Conservation (phyloP, 2,329 filamentous ascomycete genomes). For the Botrytis fragariae region DNA sequence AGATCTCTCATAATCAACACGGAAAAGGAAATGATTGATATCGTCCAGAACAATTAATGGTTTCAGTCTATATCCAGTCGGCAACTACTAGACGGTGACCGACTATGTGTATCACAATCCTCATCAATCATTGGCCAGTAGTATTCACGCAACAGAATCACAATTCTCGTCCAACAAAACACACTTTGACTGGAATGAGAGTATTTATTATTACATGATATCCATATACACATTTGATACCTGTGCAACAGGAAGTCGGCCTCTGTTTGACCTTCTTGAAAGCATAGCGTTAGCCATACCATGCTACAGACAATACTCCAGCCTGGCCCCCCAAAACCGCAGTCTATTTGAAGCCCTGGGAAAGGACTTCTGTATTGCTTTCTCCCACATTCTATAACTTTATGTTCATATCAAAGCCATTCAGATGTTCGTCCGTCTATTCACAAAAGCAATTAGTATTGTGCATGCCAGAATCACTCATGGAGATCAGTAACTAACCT, state of each 20-base stretch:
- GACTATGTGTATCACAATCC: not conserved
- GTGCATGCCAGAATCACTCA: not conserved
- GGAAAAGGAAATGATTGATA: not conserved
- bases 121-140: not conserved
- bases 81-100: not conserved
- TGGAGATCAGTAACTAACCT: slow-evolving; percentile 23
- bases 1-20: not conserved
- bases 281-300: not conserved
- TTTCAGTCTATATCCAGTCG: not conserved
- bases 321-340: not conserved
- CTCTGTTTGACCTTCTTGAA: not conserved
- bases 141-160: not conserved
- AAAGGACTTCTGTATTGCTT: not conserved
- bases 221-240: not conserved
- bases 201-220: not conserved
- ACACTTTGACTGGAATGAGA: not conserved
- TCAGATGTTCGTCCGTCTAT: slow-evolving; percentile 26
- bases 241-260: not conserved
- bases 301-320: not conserved
- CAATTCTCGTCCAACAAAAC: not conserved
- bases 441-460: slow-evolving; percentile 15
- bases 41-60: not conserved
- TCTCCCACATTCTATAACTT: not conserved
- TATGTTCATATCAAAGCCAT: slow-evolving; percentile 28
- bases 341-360: not conserved